Base-by-base conservation (phyloP, 176 grass and related monocot species). In the Lolium multiflorum region DNA sequence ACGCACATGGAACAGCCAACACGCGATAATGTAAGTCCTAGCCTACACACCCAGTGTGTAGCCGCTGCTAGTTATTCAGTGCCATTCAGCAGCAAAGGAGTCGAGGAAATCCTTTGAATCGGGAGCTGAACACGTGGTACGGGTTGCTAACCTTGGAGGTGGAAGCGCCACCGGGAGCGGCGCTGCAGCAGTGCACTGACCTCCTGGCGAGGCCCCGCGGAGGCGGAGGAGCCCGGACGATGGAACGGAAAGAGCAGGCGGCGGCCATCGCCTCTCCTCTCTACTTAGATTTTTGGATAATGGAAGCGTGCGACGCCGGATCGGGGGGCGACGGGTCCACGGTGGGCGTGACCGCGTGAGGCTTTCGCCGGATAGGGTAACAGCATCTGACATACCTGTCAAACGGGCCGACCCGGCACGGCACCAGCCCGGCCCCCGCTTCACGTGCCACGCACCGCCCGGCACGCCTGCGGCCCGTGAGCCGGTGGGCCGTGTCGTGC, bases 241-340 rank as follows among this genome's bases (percentile, higher is more conserved):
- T 39, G 46, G 79, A 57, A 5, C 79, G 74, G 84, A 82, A 66
- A 47, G 84, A 83, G 74, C 80, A 79, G n/a, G 80, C 49, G 17
- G 80, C 80, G 0, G 84, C 84, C 89, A 90, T 90, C 56, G n/a
- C 69, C 74, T 20, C 21, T 31, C 7, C 13, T 50, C 22, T 51
- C 47, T 18, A n/a, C n/a, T n/a, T n/a, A n/a, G n/a, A n/a, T n/a
- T n/a, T n/a, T n/a, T n/a, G n/a, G n/a, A n/a, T n/a, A n/a, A n/a
- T n/a, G n/a, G n/a, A n/a, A n/a, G n/a, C n/a, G n/a, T n/a, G n/a
- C n/a, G n/a, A n/a, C n/a, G n/a, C n/a, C n/a, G n/a, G n/a, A n/a
- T n/a, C n/a, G n/a, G n/a, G n/a, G n/a, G n/a, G n/a, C n/a, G n/a
- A n/a, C n/a, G n/a, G n/a, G n/a, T n/a, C n/a, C n/a, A n/a, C n/a